Conservation (phyloP, 768 basidiomycete genomes). For the Amanita pseudoporphyria region DNA sequence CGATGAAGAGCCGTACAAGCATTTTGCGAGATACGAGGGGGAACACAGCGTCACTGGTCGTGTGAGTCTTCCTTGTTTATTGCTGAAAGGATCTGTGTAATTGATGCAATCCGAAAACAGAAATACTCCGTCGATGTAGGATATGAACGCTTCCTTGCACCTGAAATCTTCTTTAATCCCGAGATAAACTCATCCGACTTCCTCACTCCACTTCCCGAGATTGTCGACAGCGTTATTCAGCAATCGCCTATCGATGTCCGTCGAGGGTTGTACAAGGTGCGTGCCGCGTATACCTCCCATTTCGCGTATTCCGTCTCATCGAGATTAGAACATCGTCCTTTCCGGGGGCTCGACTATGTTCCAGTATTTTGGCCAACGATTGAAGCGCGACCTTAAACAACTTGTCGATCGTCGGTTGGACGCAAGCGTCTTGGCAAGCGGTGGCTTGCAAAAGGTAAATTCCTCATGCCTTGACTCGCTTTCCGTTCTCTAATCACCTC, state of each 20-base stretch:
- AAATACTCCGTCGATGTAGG: constrained; percentile 94
- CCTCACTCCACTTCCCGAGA: constrained; percentile 89
- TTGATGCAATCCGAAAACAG: constrained; percentile 27
- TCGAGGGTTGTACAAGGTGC: constrained; percentile 89
- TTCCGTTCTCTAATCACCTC: not conserved
- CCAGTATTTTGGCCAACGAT: constrained; percentile 93
- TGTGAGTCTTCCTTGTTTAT: constrained; percentile 32
- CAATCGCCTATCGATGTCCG: constrained; percentile 95
- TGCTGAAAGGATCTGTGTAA: not conserved
- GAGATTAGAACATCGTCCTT: constrained; percentile 81
- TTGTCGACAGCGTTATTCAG: constrained; percentile 94
- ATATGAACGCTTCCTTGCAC: constrained; percentile 97
- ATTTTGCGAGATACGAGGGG: constrained; percentile 89
- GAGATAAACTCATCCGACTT: constrained; percentile 98
- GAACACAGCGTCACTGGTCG: constrained; percentile 89
- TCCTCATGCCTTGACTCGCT: constrained; percentile 3
- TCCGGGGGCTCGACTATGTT: constrained; percentile 99
- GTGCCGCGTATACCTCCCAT: constrained; percentile 3
- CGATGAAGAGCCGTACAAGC: constrained; percentile 91
- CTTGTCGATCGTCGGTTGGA: constrained; percentile 88
- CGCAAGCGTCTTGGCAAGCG: constrained; percentile 62
- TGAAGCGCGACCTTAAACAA: constrained; percentile 92
- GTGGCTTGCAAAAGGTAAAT: constrained; percentile 61
- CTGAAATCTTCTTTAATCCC: constrained; percentile 99
- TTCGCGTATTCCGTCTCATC: not conserved